Conservation (phyloP, 108 stramenopile species). For the Cyclostephanos invisitatus region DNA sequence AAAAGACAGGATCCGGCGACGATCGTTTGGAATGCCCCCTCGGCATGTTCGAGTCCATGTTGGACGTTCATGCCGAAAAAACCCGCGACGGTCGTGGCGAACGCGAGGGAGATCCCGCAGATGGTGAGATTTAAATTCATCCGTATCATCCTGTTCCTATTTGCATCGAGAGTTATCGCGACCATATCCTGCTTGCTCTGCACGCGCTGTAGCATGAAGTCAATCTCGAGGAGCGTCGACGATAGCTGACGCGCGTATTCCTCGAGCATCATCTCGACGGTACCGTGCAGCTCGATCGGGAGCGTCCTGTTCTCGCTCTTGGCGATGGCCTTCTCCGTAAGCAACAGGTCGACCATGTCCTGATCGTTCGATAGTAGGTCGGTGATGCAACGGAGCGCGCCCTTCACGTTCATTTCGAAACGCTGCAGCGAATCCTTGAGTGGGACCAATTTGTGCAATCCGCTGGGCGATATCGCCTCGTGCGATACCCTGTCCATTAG, state of each 20-base stretch:
- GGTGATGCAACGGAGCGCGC: slow-evolving; percentile 67
- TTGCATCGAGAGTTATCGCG: slow-evolving; percentile 71
- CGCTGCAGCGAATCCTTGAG: slow-evolving; percentile 81
- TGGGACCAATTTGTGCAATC: slow-evolving; percentile 78
- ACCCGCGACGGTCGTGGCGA: slow-evolving; percentile 78
- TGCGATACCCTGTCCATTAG: slow-evolving; percentile 63
- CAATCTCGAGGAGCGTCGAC: slow-evolving; percentile 67
- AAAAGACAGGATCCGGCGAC: slow-evolving; percentile 41
- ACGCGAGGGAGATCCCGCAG: slow-evolving; percentile 59
- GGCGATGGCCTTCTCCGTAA: slow-evolving; percentile 73
- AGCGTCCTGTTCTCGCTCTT: slow-evolving; percentile 45
- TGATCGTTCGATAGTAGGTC: slow-evolving; percentile 78
- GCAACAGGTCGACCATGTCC: slow-evolving; percentile 74
- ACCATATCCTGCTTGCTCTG: slow-evolving; percentile 89
- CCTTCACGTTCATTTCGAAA: slow-evolving; percentile 80
- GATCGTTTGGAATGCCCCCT: slow-evolving; percentile 62
- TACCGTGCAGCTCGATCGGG: slow-evolving; percentile 65
- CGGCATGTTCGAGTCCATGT: slow-evolving; percentile 67
- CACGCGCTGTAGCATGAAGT: slow-evolving; percentile 67
- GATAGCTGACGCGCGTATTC: slow-evolving; percentile 81
- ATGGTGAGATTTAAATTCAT: slow-evolving; percentile 87
- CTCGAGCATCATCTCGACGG: slow-evolving; percentile 81
- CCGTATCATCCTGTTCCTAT: slow-evolving; percentile 84
- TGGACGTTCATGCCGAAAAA: slow-evolving; percentile 92
- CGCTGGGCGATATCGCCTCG: slow-evolving; percentile 71